Evolutionary conservation across 495 filamentous ascomycete species (phyloP).

Genomic region (Penicillium psychrofluorescens): DNA sequence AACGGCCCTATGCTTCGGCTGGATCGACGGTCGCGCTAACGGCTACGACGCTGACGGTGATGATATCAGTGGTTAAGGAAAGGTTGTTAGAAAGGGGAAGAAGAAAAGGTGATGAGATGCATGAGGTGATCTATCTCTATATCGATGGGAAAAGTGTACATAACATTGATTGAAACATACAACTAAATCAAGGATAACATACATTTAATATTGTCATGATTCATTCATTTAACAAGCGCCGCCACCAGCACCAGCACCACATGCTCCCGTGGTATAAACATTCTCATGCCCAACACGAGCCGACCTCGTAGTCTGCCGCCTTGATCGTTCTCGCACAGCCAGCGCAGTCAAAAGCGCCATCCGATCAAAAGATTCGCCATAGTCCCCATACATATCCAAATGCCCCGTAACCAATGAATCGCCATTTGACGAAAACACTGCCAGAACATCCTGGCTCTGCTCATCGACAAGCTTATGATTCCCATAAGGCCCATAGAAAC

Average conservation of each 20-base stretch:
- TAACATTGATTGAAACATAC: no score
- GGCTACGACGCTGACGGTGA: conserved; percentile 15
- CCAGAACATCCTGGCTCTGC: conserved; percentile 2
- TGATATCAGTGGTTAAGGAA: no score
- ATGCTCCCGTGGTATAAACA: conserved; percentile 1
- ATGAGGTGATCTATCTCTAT: no score
- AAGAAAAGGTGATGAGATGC: no score
- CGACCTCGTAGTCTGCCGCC: conserved; percentile 1
- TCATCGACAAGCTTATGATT: conserved; percentile 8
- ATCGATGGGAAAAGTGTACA: no score
- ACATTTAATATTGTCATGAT: neutral
- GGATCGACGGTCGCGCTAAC: conserved; percentile 52
- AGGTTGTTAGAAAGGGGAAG: no score
- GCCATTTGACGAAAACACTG: conserved; percentile 8
- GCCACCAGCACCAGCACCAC: neutral
- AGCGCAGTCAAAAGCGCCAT: conserved; percentile 6
- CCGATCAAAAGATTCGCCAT: conserved; percentile 6
- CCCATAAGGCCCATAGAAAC: neutral
- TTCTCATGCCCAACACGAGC: conserved; percentile 3
- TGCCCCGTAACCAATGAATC: conserved; percentile 2
- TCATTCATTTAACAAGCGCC: neutral
- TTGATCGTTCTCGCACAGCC: conserved; percentile 6
- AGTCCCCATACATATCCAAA: conserved; percentile 6
- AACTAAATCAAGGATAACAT: no score
- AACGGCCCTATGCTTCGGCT: conserved; percentile 49